A percentile compares a stretch with the other conserved stretches of the same genome.
Evolutionary conservation across 441 rosid species (phyloP).

Genomic region (Adansonia gregorii): DNA sequence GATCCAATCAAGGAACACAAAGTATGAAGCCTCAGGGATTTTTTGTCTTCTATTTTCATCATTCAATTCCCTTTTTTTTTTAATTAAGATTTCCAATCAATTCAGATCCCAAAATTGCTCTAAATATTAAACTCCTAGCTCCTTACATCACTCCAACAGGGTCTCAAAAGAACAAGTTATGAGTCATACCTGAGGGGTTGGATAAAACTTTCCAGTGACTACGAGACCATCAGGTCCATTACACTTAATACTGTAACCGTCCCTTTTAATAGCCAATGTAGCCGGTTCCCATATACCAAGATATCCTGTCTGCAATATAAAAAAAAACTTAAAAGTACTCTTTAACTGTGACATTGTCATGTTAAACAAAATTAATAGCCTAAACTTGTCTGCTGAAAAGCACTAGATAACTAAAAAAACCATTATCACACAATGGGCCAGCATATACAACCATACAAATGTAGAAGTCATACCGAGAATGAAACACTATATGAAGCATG

Average conservation of each 20-base stretch:
- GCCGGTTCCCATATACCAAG: constrained; percentile 91
- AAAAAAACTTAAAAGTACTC: constrained; percentile 30
- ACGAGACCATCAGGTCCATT: constrained; percentile 56
- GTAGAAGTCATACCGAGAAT: constrained; percentile 61
- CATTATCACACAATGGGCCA: constrained; percentile 6
- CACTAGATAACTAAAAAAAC: constrained; percentile 27
- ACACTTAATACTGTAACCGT: constrained; percentile 79
- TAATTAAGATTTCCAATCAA: neutral
- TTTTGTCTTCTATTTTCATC: neutral
- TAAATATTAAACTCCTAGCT: neutral
- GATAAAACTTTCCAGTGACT: constrained; percentile 78
- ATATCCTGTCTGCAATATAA: constrained; percentile 64
- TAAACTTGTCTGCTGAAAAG: neutral
- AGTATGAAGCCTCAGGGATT: neutral
- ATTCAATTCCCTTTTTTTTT: neutral
- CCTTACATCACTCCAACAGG: constrained; percentile 11
- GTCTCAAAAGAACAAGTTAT: constrained; percentile 28
- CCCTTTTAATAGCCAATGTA: constrained; percentile 80
- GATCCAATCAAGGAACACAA: constrained; percentile 9
- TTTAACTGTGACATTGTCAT: neutral
- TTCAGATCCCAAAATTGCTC: neutral
- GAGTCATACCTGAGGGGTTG: constrained; percentile 62
- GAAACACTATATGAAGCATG: constrained; percentile 70
- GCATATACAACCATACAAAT: constrained; percentile 15
- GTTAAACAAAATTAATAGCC: constrained; percentile 12